These are phyloP conservation scores for Phanerodontia chrysosporium DNA, from an alignment of 768 basidiomycete genomes.

Conservation along the genomic window DNA sequence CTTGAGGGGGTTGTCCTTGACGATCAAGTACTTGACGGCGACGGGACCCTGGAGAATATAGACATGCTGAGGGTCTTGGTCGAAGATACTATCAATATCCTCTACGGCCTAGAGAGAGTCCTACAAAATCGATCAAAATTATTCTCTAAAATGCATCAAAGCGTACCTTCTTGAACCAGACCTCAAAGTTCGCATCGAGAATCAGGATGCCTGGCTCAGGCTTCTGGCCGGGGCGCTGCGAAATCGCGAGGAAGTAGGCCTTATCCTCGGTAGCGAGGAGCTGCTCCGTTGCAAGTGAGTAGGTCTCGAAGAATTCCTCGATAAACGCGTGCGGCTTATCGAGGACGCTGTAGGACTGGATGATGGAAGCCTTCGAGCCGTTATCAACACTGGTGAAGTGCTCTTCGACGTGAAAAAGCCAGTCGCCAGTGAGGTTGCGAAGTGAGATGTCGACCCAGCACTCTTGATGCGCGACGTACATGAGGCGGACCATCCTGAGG, in stretches of 20 bases:
- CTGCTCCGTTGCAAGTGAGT: slow-evolving; percentile 78
- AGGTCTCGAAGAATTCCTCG: slow-evolving; percentile 77
- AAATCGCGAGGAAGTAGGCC: slow-evolving; percentile 93
- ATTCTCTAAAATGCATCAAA: too few relatives aligned
- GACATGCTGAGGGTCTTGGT: slow-evolving; percentile 97
- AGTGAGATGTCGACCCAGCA: slow-evolving; percentile 93
- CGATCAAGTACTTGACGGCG: slow-evolving; percentile 80
- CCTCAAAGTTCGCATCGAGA: slow-evolving; percentile 87
- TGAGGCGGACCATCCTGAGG: slow-evolving; percentile 85
- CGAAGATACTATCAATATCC: slow-evolving; percentile 97
- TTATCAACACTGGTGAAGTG: slow-evolving; percentile 90
- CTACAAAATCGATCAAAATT: slow-evolving; percentile 37
- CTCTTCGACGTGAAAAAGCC: slow-evolving; percentile 93
- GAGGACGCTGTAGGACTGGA: slow-evolving; percentile 79
- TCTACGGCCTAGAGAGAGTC: slow-evolving; percentile 98
- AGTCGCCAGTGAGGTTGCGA: slow-evolving; percentile 93
- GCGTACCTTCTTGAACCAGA: slow-evolving; percentile 98
- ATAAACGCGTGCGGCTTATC: slow-evolving; percentile 80
- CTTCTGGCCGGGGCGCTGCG: slow-evolving; percentile 95
- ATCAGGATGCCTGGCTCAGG: slow-evolving; percentile 98
- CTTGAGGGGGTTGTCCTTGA: slow-evolving; percentile 92
- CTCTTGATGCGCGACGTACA: slow-evolving; percentile 88
- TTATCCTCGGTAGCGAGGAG: slow-evolving; percentile 91
- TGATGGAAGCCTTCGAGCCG: slow-evolving; percentile 73
- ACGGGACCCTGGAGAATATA: slow-evolving; percentile 97